These are phyloP conservation scores for Lepraria neglecta DNA, from an alignment of 495 filamentous ascomycete species.

Conservation along the genomic window DNA sequence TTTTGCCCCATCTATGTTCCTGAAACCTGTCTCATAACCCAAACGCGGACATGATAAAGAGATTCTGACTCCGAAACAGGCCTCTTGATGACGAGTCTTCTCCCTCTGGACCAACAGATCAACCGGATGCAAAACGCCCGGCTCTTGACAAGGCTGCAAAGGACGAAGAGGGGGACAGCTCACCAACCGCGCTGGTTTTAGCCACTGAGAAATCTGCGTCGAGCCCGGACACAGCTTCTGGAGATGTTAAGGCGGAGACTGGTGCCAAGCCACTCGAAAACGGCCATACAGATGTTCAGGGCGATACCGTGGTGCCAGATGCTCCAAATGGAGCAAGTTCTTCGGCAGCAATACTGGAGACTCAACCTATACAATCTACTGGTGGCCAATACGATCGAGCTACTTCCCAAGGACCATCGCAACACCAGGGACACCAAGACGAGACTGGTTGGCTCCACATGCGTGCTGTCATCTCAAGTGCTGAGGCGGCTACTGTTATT, in stretches of 20 bases:
- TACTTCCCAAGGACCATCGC: slow-evolving; percentile 43
- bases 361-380: slow-evolving; percentile 63
- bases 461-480: slow-evolving; percentile 90
- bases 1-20: too few species aligned
- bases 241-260: slow-evolving; percentile 44
- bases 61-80: neutral
- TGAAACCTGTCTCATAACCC: too few species aligned
- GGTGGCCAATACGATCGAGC: slow-evolving; percentile 50
- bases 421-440: slow-evolving; percentile 57
- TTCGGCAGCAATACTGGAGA: slow-evolving; percentile 36
- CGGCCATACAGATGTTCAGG: slow-evolving; percentile 46
- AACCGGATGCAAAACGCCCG: slow-evolving; percentile 93
- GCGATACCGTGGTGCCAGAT: slow-evolving; percentile 69
- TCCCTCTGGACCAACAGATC: slow-evolving; percentile 80
- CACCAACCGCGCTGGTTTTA: slow-evolving; percentile 35
- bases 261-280: slow-evolving; percentile 44
- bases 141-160: slow-evolving; percentile 87
- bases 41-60: too few species aligned
- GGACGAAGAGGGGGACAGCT: slow-evolving; percentile 42
- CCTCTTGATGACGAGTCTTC: slow-evolving; percentile 96
- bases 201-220: slow-evolving; percentile 35
- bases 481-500: slow-evolving; percentile 94
- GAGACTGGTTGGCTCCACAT: slow-evolving; percentile 96
- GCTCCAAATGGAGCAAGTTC: slow-evolving; percentile 50
- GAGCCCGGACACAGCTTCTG: slow-evolving; percentile 23